These are phyloP conservation scores for Trypanosoma mega DNA, from an alignment of 208 protist species.

Conservation along the genomic window DNA sequence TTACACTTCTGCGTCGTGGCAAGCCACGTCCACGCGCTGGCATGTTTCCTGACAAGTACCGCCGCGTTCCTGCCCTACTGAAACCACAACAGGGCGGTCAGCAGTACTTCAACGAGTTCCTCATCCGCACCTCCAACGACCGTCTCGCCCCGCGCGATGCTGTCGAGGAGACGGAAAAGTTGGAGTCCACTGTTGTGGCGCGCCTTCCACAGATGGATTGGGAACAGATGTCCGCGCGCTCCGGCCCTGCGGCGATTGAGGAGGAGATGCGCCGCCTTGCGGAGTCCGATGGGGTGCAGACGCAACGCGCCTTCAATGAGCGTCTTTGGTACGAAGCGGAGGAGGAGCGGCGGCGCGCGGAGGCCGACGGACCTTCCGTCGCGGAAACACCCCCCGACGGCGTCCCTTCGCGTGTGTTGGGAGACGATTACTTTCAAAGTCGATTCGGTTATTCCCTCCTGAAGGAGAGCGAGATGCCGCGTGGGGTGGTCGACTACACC, in stretches of 20 bases:
- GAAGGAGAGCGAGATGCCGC: conserved; percentile 37
- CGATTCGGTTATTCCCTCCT: conserved; percentile 84
- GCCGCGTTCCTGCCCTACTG: conserved; percentile 67
- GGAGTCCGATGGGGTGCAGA: conserved; percentile 52
- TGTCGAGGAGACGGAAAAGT: conserved; percentile 4
- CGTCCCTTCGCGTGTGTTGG: conserved; percentile 74
- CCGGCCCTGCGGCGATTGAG: conserved; percentile 36
- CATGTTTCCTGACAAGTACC: conserved; percentile 87
- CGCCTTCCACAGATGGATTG: conserved; percentile 72
- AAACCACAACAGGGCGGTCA: conserved; percentile 88
- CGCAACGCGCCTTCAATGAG: conserved; percentile 82
- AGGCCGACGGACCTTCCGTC: neutral
- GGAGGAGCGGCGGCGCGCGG: conserved; percentile 15
- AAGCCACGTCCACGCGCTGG: conserved; percentile 78
- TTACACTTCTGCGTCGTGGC: conserved; percentile 65
- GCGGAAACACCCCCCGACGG: conserved; percentile 9
- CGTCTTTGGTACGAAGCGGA: conserved; percentile 75
- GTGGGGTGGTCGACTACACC: conserved; percentile 44
- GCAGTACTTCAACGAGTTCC: conserved; percentile 79
- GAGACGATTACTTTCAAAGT: conserved; percentile 75
- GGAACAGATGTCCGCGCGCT: conserved; percentile 36
- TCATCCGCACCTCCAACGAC: conserved; percentile 76
- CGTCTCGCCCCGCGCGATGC: conserved; percentile 10
- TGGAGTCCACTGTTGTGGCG: conserved; percentile 16
- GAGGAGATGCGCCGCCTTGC: conserved; percentile 60